Percentiles rank a stretch among this genome's conserved stretches.
Conservation (phyloP, 2,329 filamentous ascomycete species). For the Xylaria sp. region DNA sequence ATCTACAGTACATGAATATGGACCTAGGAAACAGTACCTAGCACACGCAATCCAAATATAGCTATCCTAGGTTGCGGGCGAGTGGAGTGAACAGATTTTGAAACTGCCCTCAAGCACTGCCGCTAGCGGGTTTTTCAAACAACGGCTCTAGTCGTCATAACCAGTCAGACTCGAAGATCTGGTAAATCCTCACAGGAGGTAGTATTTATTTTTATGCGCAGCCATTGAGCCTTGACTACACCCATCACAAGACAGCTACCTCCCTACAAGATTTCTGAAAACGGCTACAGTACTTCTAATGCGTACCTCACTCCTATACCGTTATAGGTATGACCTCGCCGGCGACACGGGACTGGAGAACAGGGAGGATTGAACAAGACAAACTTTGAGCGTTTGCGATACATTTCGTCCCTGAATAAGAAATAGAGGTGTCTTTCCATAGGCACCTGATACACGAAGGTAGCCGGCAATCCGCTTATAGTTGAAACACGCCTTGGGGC, state of each 20-base stretch:
- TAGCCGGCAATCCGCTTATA: not conserved
- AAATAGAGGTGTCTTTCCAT: not conserved
- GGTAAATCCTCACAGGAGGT: no score
- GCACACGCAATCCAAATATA: not conserved
- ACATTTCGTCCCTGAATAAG: not conserved
- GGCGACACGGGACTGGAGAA: not conserved
- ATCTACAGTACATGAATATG: no score
- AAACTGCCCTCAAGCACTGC: not conserved
- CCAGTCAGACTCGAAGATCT: not conserved
- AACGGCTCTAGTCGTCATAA: not conserved
- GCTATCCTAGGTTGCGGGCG: not conserved
- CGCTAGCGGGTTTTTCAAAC: slow-evolving; percentile 20
- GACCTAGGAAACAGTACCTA: not conserved
- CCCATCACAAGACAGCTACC: no score
- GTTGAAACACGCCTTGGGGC: slow-evolving; percentile 15
- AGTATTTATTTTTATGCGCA: no score
- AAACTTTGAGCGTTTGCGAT: no score
- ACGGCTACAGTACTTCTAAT: no score
- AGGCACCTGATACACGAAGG: not conserved
- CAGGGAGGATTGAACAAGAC: no score
- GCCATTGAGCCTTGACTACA: no score
- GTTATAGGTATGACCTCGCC: not conserved
- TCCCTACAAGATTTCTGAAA: no score
- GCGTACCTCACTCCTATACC: no score
- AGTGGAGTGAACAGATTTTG: not conserved